Evolutionary conservation across 2,329 filamentous ascomycete species (phyloP), one percentile per base, ranked within the genome.

Genomic region (Colletotrichum cereale): DNA sequence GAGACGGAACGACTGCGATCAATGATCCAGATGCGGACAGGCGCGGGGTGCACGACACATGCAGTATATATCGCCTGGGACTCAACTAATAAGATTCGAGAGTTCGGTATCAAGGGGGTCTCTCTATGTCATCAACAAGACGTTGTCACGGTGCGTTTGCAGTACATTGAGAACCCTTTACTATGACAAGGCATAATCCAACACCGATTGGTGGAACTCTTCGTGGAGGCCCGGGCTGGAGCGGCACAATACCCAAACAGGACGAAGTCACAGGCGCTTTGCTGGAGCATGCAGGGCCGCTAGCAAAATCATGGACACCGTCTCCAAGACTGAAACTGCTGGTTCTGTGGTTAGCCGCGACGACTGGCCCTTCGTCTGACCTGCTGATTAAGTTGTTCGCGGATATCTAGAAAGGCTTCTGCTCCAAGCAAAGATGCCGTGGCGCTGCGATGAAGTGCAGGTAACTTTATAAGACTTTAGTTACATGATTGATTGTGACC

Each of bases 171-270:
- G 8, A 3, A 48, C 53, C 38, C 58, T 65, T 60, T 71, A 48
- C 18, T 40, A 47, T 16, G 58, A 8, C 52, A 26, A 18, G 21
- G 12, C 40, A 7, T 31, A n/a, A 7, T 64, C 18, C 58, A 34
- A n/a, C 53, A 29, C 56, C 42, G 53, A 68, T 71, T 71, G 65
- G 68, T 71, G 68, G 65, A 66, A 71, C 31, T 58, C 64, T 5
- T 21, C 14, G 18, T 38, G 24, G 31, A 40, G 55, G 47, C 52
- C 50, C 53, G 65, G 65, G 36, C 52, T 34, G 36, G 7, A 57
- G 44, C 65, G 53, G 65, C 64, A 44, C 65, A 58, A 11, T 36
- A n/a, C 24, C 65, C 58, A 61, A 68, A 68, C 42, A 60, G 65
- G 58, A 60, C 31, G 47, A 68, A 38, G 60, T 64, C 68, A 47